Evolutionary conservation across 768 basidiomycete species (phyloP).

Genomic region (Hygrophoropsis aurantiaca): DNA sequence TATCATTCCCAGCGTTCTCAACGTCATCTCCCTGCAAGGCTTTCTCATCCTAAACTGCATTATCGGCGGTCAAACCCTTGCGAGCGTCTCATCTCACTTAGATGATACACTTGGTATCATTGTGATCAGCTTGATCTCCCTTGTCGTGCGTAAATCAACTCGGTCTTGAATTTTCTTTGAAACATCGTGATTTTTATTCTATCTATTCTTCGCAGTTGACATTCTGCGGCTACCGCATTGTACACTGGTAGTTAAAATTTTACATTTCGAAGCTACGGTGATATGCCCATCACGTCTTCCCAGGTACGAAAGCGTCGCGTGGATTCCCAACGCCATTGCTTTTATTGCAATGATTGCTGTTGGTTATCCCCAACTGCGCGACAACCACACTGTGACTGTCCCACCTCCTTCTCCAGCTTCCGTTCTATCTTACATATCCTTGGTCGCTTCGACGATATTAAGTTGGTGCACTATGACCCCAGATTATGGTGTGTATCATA

Average conservation of each 20-base stretch:
- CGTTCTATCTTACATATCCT: conserved; percentile 37
- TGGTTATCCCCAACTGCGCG: conserved; percentile 34
- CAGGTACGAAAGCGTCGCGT: conserved; percentile 66
- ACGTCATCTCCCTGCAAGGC: conserved; percentile 52
- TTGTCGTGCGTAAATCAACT: conserved; percentile 1
- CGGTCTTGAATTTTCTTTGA: neutral
- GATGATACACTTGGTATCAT: conserved; percentile 1
- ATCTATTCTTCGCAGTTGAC: conserved; percentile 35
- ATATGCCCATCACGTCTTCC: neutral
- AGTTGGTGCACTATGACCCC: conserved; percentile 45
- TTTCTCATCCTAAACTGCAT: conserved; percentile 59
- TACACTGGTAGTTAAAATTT: conserved; percentile 41
- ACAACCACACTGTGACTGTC: conserved; percentile 40
- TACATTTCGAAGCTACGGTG: neutral
- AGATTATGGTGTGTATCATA: conserved; percentile 47
- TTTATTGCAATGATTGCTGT: conserved; percentile 63
- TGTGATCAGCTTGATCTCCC: conserved; percentile 7
- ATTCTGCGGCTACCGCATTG: conserved; percentile 56
- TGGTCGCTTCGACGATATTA: conserved; percentile 37
- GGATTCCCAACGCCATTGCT: conserved; percentile 68
- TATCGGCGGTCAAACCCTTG: conserved; percentile 58
- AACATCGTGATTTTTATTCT: too few relatives aligned
- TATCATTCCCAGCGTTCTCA: conserved; percentile 46
- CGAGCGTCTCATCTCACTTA: conserved; percentile 32
- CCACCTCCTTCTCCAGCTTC: conserved; percentile 29